These are phyloP conservation scores for Limnomonas spitsbergensis DNA, from an alignment of 139 green algal genomes.

Conservation along the genomic window DNA sequence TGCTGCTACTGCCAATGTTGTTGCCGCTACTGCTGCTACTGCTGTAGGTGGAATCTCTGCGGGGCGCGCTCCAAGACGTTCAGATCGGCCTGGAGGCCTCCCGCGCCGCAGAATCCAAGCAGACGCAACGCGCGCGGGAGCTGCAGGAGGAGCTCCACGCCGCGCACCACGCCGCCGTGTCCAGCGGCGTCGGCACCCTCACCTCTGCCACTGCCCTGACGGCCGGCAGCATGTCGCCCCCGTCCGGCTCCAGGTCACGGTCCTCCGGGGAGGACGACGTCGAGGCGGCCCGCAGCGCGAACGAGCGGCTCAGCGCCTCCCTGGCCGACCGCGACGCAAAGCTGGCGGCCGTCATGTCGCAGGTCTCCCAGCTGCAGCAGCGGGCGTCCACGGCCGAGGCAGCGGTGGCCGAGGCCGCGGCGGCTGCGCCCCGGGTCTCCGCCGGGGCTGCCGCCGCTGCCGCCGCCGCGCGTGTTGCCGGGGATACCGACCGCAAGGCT, in stretches of 20 bases:
- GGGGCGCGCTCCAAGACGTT: background rate
- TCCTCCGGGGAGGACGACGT: too few relatives aligned
- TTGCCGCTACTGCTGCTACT: too few relatives aligned
- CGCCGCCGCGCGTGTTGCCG: background rate
- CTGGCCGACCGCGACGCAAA: background rate
- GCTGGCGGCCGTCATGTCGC: background rate
- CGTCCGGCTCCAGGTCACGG: too few relatives aligned
- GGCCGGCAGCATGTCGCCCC: too few relatives aligned
- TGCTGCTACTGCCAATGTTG: too few relatives aligned
- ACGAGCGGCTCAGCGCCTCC: background rate
- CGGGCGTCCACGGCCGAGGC: background rate
- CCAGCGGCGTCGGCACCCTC: too few relatives aligned
- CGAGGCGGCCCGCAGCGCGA: too few relatives aligned
- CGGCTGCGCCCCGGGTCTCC: too few relatives aligned
- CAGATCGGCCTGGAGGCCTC: background rate
- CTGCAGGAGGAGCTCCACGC: conserved; percentile 18
- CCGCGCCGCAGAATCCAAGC: background rate
- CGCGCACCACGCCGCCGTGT: too few relatives aligned
- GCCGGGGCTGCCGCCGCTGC: background rate
- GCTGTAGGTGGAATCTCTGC: conserved; percentile 5
- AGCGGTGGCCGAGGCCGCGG: background rate
- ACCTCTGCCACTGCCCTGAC: too few relatives aligned
- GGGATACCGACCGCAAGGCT: background rate
- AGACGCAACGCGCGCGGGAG: background rate
- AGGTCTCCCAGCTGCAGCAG: conserved; percentile 11